Percentiles rank a stretch among this genome's conserved stretches.
phyloP scores from a whole-genome alignment of 441 rosid genomes.

The Adansonia madagascariensis region DNA sequence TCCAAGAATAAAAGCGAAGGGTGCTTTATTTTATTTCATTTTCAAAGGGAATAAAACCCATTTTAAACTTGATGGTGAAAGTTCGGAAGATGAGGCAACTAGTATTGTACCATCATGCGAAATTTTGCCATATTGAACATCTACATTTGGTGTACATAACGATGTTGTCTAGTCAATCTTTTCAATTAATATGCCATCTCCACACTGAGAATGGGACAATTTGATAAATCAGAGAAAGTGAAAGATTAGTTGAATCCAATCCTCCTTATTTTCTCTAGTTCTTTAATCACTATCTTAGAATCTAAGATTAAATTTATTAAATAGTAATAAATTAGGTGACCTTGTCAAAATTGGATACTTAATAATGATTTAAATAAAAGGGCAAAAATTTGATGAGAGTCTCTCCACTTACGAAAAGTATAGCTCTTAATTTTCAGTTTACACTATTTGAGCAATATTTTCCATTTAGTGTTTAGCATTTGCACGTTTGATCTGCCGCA shows the following conservation, averaged over 20 bases:
- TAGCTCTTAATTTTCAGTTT: background rate
- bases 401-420: background rate
- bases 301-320: background rate
- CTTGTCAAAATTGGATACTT: slow-evolving; percentile 9
- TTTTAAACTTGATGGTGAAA: slow-evolving; percentile 15
- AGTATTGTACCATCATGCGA: background rate
- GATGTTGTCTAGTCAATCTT: background rate
- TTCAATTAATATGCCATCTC: slow-evolving; percentile 19
- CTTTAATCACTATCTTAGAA: slow-evolving; percentile 15
- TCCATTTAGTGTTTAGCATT: too few species aligned
- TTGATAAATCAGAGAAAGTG: background rate
- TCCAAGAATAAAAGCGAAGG: slow-evolving; percentile 3
- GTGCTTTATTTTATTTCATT: background rate
- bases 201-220: slow-evolving; percentile 8
- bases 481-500: too few species aligned
- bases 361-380: slow-evolving; percentile 2
- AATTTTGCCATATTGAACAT: background rate
- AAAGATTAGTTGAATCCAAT: too few species aligned
- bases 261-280: background rate
- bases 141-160: background rate
- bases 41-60: background rate
- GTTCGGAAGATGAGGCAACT: background rate
- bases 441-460: background rate
- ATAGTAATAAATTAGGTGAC: background rate
- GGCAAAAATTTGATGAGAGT: background rate